Evolutionary conservation across 208 protist species (phyloP).

Genomic region (Trichomonas gallinae): DNA sequence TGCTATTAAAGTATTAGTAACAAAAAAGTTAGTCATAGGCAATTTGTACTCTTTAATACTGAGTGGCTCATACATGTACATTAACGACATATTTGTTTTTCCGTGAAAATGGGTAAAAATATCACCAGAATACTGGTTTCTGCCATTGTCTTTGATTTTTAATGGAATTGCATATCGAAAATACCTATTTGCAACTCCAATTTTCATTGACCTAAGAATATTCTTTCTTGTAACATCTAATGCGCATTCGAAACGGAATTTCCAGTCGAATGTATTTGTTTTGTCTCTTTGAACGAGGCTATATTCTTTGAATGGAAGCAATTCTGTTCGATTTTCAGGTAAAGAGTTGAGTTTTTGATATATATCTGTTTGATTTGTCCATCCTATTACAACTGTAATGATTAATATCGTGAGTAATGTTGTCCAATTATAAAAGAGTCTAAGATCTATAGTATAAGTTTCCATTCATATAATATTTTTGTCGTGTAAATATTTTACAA

Average conservation of each 20-base stretch:
- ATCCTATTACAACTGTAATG: not conserved
- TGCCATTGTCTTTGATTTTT: not conserved
- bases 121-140: not conserved
- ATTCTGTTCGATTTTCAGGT: not conserved
- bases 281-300: not conserved
- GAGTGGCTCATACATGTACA: not conserved
- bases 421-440: not conserved
- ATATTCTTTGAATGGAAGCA: not conserved
- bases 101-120: not conserved
- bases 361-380: not conserved
- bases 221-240: not conserved
- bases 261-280: not conserved
- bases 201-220: not conserved
- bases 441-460: not conserved
- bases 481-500: no score
- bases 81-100: not conserved
- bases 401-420: not conserved
- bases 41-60: not conserved
- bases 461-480: not conserved
- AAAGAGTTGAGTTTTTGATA: not conserved
- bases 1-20: not conserved
- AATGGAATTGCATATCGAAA: not conserved
- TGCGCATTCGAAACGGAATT: not conserved
- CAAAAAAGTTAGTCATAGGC: not conserved
- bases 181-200: not conserved